These are phyloP conservation scores for Ceratobasidium sp. DNA, from an alignment of 1,284 basidiomycete species.

Conservation along the genomic window DNA sequence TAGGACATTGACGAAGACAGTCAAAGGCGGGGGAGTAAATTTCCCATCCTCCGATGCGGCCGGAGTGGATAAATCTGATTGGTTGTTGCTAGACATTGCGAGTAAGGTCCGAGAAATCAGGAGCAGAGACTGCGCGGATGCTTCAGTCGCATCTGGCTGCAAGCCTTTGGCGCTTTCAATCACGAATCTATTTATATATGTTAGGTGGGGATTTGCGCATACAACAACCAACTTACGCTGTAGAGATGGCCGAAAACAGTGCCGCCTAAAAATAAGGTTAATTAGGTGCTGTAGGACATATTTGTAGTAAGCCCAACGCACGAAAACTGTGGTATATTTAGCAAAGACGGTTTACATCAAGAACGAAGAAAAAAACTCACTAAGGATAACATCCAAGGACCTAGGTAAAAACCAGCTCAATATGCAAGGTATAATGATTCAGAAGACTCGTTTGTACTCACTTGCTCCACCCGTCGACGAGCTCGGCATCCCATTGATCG, in stretches of 20 bases:
- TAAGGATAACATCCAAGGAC: slow-evolving; percentile 8
- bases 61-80: too few relatives aligned
- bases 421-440: background rate
- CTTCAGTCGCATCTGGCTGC: background rate
- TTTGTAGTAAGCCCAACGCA: background rate
- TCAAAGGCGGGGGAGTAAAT: background rate
- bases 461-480: background rate
- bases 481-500: background rate
- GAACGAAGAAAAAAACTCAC: background rate
- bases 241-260: slow-evolving; percentile 10
- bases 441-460: background rate
- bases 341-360: background rate
- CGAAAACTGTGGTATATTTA: background rate
- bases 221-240: background rate
- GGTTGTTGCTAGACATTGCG: slow-evolving; percentile 6
- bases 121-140: background rate
- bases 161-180: background rate
- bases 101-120: background rate
- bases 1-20: background rate
- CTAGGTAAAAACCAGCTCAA: background rate
- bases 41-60: background rate
- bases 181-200: background rate
- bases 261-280: background rate
- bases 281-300: background rate
- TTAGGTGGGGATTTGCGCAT: background rate